phyloP scores from a whole-genome alignment of 106 monocot species.

The Hemerocallis citrina region DNA sequence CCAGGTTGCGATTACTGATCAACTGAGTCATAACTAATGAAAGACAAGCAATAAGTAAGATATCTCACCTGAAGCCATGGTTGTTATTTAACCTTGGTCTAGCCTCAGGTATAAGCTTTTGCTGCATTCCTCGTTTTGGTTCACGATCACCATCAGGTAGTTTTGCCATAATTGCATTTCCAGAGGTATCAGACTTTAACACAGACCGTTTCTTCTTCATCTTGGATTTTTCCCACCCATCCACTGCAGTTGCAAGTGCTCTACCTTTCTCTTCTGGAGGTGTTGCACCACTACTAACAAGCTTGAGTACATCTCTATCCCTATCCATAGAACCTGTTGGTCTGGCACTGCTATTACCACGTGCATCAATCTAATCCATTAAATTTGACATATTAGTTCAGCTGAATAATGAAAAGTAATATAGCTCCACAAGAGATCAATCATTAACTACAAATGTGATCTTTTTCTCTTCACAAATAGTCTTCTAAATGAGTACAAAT shows the following conservation, averaged over 20 bases:
- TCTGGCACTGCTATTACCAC: slow-evolving; percentile 25
- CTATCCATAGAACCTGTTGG: slow-evolving; percentile 31
- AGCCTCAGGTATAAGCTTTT: slow-evolving; percentile 35
- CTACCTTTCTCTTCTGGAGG: slow-evolving; percentile 37
- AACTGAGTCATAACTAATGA: background rate
- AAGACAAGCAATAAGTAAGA: background rate
- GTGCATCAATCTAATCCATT: slow-evolving; percentile 42
- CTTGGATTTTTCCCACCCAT: slow-evolving; percentile 58
- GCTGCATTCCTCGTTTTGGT: slow-evolving; percentile 40
- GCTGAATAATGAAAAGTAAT: too few relatives aligned
- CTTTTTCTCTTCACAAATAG: too few relatives aligned
- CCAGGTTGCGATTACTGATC: background rate
- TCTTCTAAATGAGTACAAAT: background rate
- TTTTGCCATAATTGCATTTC: slow-evolving; percentile 21
- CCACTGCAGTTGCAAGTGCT: slow-evolving; percentile 16
- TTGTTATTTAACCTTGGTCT: slow-evolving; percentile 23
- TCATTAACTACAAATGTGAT: too few relatives aligned
- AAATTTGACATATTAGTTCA: slow-evolving; percentile 1
- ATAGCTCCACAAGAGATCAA: too few relatives aligned
- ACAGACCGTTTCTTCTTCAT: slow-evolving; percentile 60
- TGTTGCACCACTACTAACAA: slow-evolving; percentile 19
- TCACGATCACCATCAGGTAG: slow-evolving; percentile 38
- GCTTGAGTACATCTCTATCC: slow-evolving; percentile 38
- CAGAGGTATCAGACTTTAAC: slow-evolving; percentile 39
- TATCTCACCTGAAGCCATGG: slow-evolving; percentile 39